Conservation (phyloP, 2,329 filamentous ascomycete genomes). For the Chaetoscypha palmicola region DNA sequence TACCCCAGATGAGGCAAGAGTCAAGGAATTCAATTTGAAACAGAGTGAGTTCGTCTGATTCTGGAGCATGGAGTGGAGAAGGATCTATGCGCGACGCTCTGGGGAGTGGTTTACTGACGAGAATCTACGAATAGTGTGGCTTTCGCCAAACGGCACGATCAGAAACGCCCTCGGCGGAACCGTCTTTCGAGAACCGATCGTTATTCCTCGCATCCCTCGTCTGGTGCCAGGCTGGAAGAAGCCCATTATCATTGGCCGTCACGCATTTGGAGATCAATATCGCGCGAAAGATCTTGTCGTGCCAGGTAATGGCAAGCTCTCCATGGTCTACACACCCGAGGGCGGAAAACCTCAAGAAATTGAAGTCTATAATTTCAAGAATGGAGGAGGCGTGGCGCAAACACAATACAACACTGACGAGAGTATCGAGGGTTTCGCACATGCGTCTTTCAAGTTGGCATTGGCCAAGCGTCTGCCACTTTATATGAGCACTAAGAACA, state of each 20-base stretch:
- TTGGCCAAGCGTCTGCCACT: constrained; percentile 81
- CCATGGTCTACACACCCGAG: constrained; percentile 89
- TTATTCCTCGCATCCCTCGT: constrained; percentile 87
- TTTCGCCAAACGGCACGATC: constrained; percentile 91
- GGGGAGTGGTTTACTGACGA: constrained; percentile 10
- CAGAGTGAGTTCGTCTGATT: constrained; percentile 58
- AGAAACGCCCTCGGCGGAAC: constrained; percentile 76
- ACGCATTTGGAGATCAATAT: constrained; percentile 98
- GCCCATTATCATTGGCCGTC: constrained; percentile 97
- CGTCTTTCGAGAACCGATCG: constrained; percentile 97
- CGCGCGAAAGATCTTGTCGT: constrained; percentile 88
- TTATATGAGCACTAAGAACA: constrained; percentile 99
- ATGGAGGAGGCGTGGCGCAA: constrained; percentile 81
- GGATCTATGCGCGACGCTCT: neutral
- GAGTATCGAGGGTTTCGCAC: constrained; percentile 89
- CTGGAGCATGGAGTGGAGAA: neutral
- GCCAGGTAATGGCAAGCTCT: constrained; percentile 75
- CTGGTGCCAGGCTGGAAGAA: constrained; percentile 97
- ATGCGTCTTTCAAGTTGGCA: constrained; percentile 94
- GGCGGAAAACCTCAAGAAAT: constrained; percentile 77
- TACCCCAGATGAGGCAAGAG: constrained; percentile 92
- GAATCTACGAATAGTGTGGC: constrained; percentile 64
- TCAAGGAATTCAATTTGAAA: constrained; percentile 98
- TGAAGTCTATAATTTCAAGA: constrained; percentile 84
- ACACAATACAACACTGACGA: constrained; percentile 98